Conservation (phyloP, 331 rosid genomes). For the Quercus lobata region DNA sequence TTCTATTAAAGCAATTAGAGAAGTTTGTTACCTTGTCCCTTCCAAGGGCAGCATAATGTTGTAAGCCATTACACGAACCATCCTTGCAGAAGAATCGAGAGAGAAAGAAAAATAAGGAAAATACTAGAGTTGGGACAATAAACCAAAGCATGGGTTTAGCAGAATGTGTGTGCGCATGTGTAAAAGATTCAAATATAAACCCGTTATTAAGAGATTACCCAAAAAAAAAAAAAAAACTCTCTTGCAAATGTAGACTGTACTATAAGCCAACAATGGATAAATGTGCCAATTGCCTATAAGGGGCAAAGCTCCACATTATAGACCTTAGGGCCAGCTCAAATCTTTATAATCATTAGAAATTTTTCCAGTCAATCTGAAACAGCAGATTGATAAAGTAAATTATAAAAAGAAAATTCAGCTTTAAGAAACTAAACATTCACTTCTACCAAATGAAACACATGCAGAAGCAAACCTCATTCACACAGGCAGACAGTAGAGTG, state of each 20-base stretch:
- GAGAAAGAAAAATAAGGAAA: conserved; percentile 1
- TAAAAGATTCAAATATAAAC: not conserved
- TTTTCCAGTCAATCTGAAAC: not conserved
- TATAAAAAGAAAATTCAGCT: not conserved
- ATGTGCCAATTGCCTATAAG: not conserved
- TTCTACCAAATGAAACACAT: not conserved
- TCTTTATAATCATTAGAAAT: not conserved
- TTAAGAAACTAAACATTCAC: not conserved
- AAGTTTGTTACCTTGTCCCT: conserved; percentile 75
- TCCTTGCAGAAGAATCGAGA: conserved; percentile 50
- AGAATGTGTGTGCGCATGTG: not conserved
- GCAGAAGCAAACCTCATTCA: not conserved
- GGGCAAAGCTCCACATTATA: not conserved
- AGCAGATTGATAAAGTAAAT: not conserved
- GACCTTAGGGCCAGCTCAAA: not conserved
- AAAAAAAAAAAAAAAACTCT: not conserved
- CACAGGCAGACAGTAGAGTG: not conserved
- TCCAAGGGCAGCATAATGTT: conserved; percentile 95
- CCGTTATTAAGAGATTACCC: too few species aligned
- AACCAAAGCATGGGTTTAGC: conserved; percentile 9
- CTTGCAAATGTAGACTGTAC: not conserved
- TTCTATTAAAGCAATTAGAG: not conserved
- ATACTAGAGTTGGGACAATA: conserved; percentile 7
- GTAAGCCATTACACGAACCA: conserved; percentile 98
- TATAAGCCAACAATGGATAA: not conserved